Conservation (phyloP, 768 basidiomycete species). For the Lenzites betulinus region DNA sequence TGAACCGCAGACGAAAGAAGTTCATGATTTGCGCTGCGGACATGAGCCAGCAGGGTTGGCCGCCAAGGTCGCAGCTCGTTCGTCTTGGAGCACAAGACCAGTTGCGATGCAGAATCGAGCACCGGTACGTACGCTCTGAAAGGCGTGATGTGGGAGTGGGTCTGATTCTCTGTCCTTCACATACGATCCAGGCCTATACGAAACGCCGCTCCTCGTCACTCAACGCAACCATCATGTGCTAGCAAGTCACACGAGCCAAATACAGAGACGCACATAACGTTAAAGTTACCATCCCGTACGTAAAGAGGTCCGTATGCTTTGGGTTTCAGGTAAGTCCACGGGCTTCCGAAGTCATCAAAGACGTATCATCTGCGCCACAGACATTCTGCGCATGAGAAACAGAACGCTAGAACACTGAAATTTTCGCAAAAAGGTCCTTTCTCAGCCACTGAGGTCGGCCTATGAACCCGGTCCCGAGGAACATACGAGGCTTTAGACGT, state of each 20-base stretch:
- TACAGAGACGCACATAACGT: background rate
- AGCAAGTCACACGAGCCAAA: conserved; percentile 17
- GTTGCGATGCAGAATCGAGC: background rate
- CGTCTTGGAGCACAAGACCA: conserved; percentile 15
- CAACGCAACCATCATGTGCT: conserved; percentile 6
- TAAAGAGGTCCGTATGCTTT: background rate
- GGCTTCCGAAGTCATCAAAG: background rate
- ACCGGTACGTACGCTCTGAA: background rate
- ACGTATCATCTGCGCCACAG: background rate
- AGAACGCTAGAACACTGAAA: background rate
- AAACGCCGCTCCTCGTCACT: background rate
- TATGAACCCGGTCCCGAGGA: conserved; percentile 17
- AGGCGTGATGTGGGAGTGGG: background rate
- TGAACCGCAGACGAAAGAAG: conserved; percentile 10
- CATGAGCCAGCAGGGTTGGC: background rate
- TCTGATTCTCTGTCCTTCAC: background rate
- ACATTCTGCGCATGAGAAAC: background rate
- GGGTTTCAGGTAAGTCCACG: conserved; percentile 1
- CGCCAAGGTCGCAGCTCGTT: background rate
- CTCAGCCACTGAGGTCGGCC: background rate
- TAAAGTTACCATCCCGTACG: conserved; percentile 1
- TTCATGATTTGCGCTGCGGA: conserved; percentile 20
- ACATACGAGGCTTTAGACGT: conserved; percentile 11
- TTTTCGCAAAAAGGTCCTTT: conserved; percentile 1
- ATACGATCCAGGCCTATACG: background rate